These are phyloP conservation scores for Gossypium longicalyx DNA, from an alignment of 345 rosid genomes.

Conservation along the genomic window DNA sequence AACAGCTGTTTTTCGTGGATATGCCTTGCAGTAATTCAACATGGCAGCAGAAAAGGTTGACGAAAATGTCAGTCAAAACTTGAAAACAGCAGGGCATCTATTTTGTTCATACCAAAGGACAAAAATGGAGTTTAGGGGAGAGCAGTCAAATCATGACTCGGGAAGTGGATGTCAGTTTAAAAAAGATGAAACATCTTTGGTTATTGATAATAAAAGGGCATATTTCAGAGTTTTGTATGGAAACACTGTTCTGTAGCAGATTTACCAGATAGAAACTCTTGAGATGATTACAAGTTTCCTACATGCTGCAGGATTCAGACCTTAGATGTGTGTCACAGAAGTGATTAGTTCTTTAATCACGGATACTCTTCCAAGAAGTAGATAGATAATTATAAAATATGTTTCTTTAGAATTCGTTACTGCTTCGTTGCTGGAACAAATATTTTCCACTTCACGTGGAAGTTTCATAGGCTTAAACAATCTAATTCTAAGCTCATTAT, in stretches of 20 bases:
- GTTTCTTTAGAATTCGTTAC: too few species aligned
- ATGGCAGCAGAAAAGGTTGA: constrained; percentile 1
- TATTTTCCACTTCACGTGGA: not conserved
- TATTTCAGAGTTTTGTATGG: not conserved
- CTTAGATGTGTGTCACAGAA: not conserved
- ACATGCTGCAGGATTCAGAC: not conserved
- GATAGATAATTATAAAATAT: not conserved
- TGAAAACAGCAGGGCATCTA: too few species aligned
- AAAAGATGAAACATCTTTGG: not conserved
- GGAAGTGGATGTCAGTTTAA: not conserved
- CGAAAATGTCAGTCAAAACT: not conserved
- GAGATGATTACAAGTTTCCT: not conserved
- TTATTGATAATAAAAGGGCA: not conserved
- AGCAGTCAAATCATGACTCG: not conserved
- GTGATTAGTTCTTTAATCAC: too few species aligned
- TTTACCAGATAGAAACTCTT: not conserved
- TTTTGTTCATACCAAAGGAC: not conserved
- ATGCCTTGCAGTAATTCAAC: not conserved
- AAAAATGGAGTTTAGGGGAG: not conserved
- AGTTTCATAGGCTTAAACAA: constrained; percentile 2
- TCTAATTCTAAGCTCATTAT: not conserved
- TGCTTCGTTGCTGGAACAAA: not conserved
- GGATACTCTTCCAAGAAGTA: too few species aligned
- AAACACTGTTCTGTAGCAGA: not conserved
- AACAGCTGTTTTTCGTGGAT: not conserved